These are phyloP conservation scores for Geranium incanum DNA, from an alignment of 441 rosid species.

Conservation along the genomic window DNA sequence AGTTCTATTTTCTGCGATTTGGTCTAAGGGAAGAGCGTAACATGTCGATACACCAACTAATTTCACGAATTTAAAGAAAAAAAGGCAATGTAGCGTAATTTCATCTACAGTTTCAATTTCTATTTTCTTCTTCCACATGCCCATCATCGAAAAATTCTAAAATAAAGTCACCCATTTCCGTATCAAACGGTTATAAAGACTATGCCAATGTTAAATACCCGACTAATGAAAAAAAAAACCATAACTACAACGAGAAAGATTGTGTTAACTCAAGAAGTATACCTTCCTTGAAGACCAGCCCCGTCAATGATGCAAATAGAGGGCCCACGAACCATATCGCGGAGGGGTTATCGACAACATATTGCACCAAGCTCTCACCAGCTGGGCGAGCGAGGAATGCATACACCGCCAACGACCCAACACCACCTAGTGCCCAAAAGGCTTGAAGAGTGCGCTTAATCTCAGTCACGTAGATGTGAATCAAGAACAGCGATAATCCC, in stretches of 20 bases:
- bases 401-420: constrained; percentile 62
- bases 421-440: constrained; percentile 73
- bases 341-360: constrained; percentile 48
- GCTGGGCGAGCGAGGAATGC: constrained; percentile 61
- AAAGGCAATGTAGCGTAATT: background rate
- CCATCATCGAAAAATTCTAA: no score
- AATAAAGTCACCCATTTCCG: background rate
- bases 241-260: background rate
- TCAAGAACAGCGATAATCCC: constrained; percentile 61
- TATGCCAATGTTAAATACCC: background rate
- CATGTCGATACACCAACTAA: no score
- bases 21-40: no score
- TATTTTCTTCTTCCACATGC: background rate
- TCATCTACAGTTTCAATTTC: background rate
- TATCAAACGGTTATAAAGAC: constrained; percentile 2
- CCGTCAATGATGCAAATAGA: constrained; percentile 76
- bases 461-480: constrained; percentile 84
- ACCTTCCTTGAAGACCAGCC: constrained; percentile 97
- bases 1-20: no score
- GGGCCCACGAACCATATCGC: constrained; percentile 94
- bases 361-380: constrained; percentile 51
- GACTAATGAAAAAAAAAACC: background rate
- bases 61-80: background rate
- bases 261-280: background rate
- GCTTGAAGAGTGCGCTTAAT: constrained; percentile 93